Percentiles rank a stretch among this genome's conserved stretches.
Conservation (phyloP, 1,284 basidiomycete genomes). For the Sutorius eximius region DNA sequence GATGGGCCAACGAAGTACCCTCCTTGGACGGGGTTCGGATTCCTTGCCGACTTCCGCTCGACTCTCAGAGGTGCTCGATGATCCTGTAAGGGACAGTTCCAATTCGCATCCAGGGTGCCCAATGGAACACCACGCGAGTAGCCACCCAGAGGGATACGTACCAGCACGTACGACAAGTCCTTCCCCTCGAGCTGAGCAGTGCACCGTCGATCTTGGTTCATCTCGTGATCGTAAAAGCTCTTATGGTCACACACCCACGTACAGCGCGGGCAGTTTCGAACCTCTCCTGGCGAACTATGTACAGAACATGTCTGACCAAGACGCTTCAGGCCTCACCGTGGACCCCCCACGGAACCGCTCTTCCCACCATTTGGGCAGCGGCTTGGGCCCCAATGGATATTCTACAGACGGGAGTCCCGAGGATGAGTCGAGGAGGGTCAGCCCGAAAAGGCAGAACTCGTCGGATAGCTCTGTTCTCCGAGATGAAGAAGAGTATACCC, state of each 20-base stretch:
- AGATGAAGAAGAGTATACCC: slow-evolving; percentile 59
- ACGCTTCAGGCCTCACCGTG: slow-evolving; percentile 26
- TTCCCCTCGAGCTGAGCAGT: slow-evolving; percentile 37
- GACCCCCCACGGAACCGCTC: slow-evolving; percentile 30
- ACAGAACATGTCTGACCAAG: slow-evolving; percentile 25
- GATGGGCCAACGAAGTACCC: slow-evolving; percentile 35
- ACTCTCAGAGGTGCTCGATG: slow-evolving; percentile 24
- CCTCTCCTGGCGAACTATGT: slow-evolving; percentile 53
- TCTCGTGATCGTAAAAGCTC: slow-evolving; percentile 42
- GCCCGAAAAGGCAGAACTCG: slow-evolving; percentile 40
- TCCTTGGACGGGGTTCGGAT: slow-evolving; percentile 37
- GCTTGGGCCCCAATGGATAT: slow-evolving; percentile 32
- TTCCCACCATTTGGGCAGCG: slow-evolving; percentile 26
- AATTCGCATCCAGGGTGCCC: slow-evolving; percentile 58
- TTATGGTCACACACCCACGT: slow-evolving; percentile 46
- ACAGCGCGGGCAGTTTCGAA: slow-evolving; percentile 63
- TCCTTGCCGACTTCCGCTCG: slow-evolving; percentile 23
- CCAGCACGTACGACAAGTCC: slow-evolving; percentile 49
- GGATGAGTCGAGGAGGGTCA: slow-evolving; percentile 48
- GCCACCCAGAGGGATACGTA: slow-evolving; percentile 39
- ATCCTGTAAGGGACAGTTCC: slow-evolving; percentile 32
- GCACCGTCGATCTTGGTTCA: slow-evolving; percentile 36
- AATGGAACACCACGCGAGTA: slow-evolving; percentile 24
- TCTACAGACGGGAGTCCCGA: slow-evolving; percentile 40
- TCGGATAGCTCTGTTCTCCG: slow-evolving; percentile 38